Percentiles rank a stretch among this genome's conserved stretches.
Conservation (phyloP, 2,329 filamentous ascomycete genomes). For the Trematosphaeria pertusa region DNA sequence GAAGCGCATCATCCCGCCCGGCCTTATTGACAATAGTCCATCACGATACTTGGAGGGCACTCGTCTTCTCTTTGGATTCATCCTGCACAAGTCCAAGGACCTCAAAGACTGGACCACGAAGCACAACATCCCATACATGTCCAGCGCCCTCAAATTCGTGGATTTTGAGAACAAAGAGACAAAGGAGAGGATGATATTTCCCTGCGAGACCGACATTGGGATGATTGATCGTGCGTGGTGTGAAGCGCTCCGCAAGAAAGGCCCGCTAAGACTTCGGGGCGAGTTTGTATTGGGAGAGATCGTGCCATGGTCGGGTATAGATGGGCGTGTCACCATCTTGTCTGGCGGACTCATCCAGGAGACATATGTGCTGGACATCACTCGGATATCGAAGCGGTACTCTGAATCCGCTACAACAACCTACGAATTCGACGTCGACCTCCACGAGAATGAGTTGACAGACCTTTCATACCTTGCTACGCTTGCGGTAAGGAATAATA, state of each 20-base stretch:
- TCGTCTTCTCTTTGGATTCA: conserved; percentile 45
- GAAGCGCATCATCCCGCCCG: conserved; percentile 34
- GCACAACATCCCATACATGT: conserved; percentile 24
- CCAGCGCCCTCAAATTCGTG: conserved; percentile 29
- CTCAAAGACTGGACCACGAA: conserved; percentile 12
- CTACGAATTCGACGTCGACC: conserved; percentile 22
- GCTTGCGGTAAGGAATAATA: conserved; percentile 36
- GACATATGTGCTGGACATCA: no score
- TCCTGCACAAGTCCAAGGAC: conserved; percentile 42
- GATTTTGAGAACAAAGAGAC: conserved; percentile 39
- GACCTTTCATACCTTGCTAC: conserved; percentile 38
- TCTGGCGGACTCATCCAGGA: no score
- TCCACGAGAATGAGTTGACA: conserved; percentile 24
- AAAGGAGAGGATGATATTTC: conserved; percentile 32
- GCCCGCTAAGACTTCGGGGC: conserved; percentile 24
- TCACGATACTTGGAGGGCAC: conserved; percentile 42
- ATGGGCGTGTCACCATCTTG: conserved; percentile 26
- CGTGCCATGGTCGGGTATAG: conserved; percentile 24
- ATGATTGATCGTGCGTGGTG: conserved; percentile 35
- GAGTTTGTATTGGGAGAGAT: conserved; percentile 13
- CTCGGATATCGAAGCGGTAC: conserved; percentile 25
- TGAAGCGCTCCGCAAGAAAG: conserved; percentile 28
- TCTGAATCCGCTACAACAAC: conserved; percentile 18
- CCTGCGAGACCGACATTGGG: conserved; percentile 32
- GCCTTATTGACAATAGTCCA: conserved; percentile 31